Conservation (phyloP, 1,284 basidiomycete genomes). For the Malassezia globosa region DNA sequence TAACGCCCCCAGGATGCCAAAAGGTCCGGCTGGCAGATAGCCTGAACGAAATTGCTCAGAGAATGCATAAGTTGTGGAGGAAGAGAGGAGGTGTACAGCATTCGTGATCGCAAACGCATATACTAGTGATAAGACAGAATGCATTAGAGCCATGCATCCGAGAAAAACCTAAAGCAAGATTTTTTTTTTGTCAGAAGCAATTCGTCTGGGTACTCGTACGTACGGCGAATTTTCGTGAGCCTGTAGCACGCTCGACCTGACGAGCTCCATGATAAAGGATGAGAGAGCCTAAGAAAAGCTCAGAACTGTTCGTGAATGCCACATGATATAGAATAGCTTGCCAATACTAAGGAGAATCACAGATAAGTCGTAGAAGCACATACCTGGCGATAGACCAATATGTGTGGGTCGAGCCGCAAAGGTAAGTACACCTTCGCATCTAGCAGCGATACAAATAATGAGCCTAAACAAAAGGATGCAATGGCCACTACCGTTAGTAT, state of each 20-base stretch:
- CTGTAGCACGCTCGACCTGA: constrained; percentile 7
- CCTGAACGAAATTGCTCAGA: not conserved
- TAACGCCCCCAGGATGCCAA: constrained; percentile 8
- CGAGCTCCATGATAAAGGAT: constrained; percentile 6
- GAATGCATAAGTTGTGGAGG: too few relatives aligned
- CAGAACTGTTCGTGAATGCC: constrained; percentile 6
- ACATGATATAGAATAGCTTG: constrained; percentile 8
- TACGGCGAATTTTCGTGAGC: constrained; percentile 9
- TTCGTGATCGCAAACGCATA: not conserved
- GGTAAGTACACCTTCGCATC: constrained; percentile 8
- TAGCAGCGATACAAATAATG: constrained; percentile 5
- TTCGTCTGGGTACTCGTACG: not conserved
- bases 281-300: constrained; percentile 1
- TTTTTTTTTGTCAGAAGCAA: too few relatives aligned
- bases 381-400: constrained; percentile 9
- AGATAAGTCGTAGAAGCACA: not conserved
- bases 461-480: not conserved
- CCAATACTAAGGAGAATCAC: constrained; percentile 14
- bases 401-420: constrained; percentile 12
- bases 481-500: constrained; percentile 8
- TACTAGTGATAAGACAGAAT: constrained; percentile 1
- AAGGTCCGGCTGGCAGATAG: constrained; percentile 14
- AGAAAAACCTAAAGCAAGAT: not conserved
- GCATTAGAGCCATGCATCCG: not conserved
- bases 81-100: too few relatives aligned